phyloP scores from a whole-genome alignment of 2,329 filamentous ascomycete species.

The Xylariales sp. region DNA sequence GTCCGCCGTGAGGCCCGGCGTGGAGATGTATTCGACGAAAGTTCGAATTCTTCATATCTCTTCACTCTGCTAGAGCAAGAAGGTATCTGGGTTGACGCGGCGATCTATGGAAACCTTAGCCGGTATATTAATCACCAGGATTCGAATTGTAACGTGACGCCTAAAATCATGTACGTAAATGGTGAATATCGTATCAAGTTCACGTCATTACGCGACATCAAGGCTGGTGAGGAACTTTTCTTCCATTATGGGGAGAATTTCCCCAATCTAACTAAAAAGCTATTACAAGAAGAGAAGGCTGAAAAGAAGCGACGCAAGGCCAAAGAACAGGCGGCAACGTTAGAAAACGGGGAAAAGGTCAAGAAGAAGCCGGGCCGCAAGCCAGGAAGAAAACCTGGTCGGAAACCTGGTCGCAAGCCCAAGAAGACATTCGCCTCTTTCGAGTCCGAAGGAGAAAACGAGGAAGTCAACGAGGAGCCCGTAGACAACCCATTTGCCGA shows the following conservation, averaged over 20 bases:
- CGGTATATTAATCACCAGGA: constrained; percentile 85
- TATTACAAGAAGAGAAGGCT: constrained; percentile 58
- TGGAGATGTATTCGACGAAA: constrained; percentile 71
- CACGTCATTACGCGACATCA: constrained; percentile 73
- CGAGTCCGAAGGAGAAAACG: constrained; percentile 46
- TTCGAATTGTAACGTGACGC: constrained; percentile 68
- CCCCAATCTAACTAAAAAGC: constrained; percentile 68
- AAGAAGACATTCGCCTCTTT: constrained; percentile 48
- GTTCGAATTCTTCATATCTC: constrained; percentile 72
- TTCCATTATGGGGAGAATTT: constrained; percentile 83
- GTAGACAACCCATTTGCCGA: constrained; percentile 43
- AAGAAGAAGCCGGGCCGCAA: constrained; percentile 49
- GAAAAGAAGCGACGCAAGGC: constrained; percentile 49
- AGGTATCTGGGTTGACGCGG: constrained; percentile 77
- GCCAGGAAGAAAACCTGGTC: constrained; percentile 47
- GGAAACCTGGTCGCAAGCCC: constrained; percentile 48
- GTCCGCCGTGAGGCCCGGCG: constrained; percentile 73
- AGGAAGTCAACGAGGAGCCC: constrained; percentile 42
- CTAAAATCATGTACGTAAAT: constrained; percentile 77
- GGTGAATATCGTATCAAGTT: constrained; percentile 82
- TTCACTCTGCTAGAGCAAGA: constrained; percentile 70
- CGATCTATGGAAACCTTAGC: constrained; percentile 81
- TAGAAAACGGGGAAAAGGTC: constrained; percentile 41
- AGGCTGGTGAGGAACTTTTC: constrained; percentile 79
- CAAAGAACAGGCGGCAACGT: constrained; percentile 43